These are phyloP conservation scores for Grosmannia huntii DNA, from an alignment of 2,329 filamentous ascomycete species.

Conservation along the genomic window DNA sequence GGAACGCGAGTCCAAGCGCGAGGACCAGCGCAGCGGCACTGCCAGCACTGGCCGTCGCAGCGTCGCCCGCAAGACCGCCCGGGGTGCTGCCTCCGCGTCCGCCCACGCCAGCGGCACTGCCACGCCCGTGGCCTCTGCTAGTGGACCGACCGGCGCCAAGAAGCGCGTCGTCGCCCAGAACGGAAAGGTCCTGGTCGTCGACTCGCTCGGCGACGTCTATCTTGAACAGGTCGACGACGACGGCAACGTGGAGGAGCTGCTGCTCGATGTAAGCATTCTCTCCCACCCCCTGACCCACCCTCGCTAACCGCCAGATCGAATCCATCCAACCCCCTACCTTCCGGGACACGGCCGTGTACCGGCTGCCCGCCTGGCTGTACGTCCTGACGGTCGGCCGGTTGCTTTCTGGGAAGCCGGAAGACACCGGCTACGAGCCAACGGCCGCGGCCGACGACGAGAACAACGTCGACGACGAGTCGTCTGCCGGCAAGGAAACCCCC, in stretches of 20 bases:
- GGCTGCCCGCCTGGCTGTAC: conserved; percentile 65
- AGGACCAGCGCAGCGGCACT: conserved; percentile 36
- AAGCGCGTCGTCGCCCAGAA: conserved; percentile 89
- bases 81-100: conserved; percentile 16
- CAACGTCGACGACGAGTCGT: conserved; percentile 28
- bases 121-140: conserved; percentile 21
- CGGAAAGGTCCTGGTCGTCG: conserved; percentile 87
- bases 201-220: conserved; percentile 83
- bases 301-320: conserved; percentile 54
- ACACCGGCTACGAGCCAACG: conserved; percentile 20
- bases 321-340: conserved; percentile 69
- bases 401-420: conserved; percentile 23
- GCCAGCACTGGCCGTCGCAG: conserved; percentile 13
- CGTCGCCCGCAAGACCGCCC: conserved; percentile 23
- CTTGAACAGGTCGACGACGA: conserved; percentile 88
- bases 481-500: conserved; percentile 36
- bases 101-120: conserved; percentile 18
- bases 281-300: too few species aligned
- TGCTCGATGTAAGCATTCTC: conserved; percentile 63
- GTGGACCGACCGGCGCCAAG: conserved; percentile 60
- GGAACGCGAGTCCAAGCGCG: conserved; percentile 70
- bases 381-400: conserved; percentile 39
- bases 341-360: conserved; percentile 69
- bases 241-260: conserved; percentile 66
- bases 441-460: conserved; percentile 24